Conservation (phyloP, 805 yeast species). For the Sungouiella thailandica region DNA sequence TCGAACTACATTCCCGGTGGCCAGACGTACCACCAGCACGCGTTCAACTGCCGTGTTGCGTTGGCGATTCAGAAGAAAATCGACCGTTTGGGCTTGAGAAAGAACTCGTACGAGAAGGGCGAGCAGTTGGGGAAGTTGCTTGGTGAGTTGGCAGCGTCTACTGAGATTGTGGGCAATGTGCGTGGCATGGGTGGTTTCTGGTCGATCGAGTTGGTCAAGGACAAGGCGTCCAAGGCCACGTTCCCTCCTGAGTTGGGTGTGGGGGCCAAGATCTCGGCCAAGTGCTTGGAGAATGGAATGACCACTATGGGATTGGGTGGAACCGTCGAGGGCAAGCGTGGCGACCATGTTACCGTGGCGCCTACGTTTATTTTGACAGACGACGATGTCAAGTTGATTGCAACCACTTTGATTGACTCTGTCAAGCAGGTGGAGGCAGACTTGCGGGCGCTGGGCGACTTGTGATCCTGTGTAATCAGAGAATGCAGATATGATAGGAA, state of each 20-base stretch:
- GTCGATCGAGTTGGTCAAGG: slow-evolving; percentile 53
- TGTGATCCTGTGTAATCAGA: slow-evolving; percentile 1
- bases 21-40: slow-evolving; percentile 15
- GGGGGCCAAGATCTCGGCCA: slow-evolving; percentile 31
- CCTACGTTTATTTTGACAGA: slow-evolving; percentile 43
- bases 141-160: slow-evolving; percentile 5
- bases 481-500: too few species aligned
- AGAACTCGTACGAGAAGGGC: slow-evolving; percentile 12
- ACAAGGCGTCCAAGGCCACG: slow-evolving; percentile 46
- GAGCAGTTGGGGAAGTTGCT: slow-evolving; percentile 6
- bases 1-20: slow-evolving; percentile 12
- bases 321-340: slow-evolving; percentile 32
- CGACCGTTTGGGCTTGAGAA: slow-evolving; percentile 11
- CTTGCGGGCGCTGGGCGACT: slow-evolving; percentile 11
- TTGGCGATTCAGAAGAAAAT: slow-evolving; percentile 14
- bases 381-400: slow-evolving; percentile 39
- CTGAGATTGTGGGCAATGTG: slow-evolving; percentile 45
- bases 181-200: slow-evolving; percentile 63
- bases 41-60: slow-evolving; percentile 13
- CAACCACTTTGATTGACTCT: slow-evolving; percentile 33
- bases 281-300: slow-evolving; percentile 41
- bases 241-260: slow-evolving; percentile 34
- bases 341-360: slow-evolving; percentile 45
- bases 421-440: slow-evolving; percentile 33
- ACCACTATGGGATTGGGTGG: slow-evolving; percentile 45